These are phyloP conservation scores for Blastobotrys buckinghamii DNA, from an alignment of 1,139 yeast genomes.

Conservation along the genomic window DNA sequence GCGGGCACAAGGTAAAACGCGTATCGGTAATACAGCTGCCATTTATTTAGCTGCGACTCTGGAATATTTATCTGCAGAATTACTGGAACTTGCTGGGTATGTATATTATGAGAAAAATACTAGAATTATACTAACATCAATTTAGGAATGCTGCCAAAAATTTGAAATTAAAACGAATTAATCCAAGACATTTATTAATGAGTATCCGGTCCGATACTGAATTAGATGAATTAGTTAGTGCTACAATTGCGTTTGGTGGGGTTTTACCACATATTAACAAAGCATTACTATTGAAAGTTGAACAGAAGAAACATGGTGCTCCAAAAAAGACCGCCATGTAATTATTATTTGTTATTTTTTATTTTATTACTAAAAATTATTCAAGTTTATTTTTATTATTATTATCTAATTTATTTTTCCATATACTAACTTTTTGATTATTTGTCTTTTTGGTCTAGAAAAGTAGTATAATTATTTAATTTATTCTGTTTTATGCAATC, in stretches of 20 bases:
- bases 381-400: too few relatives aligned
- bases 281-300: conserved; percentile 88
- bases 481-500: too few relatives aligned
- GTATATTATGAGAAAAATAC: background rate
- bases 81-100: conserved; percentile 88
- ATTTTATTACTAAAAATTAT: too few relatives aligned
- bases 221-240: conserved; percentile 89
- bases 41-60: conserved; percentile 94
- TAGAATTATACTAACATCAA: background rate
- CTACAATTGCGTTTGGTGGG: conserved; percentile 99
- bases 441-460: too few relatives aligned
- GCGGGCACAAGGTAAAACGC: conserved; percentile 85
- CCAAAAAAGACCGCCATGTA: background rate
- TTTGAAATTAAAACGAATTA: conserved; percentile 95
- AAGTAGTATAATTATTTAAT: too few relatives aligned
- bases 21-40: conserved; percentile 98
- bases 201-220: conserved; percentile 99
- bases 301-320: conserved; percentile 56
- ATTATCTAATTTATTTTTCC: too few relatives aligned
- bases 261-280: conserved; percentile 96
- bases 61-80: conserved; percentile 97
- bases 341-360: too few relatives aligned
- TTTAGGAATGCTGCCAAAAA: conserved; percentile 86
- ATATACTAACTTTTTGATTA: too few relatives aligned
- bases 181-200: conserved; percentile 97